A percentile compares a stretch with the other conserved stretches of the same genome.
Conservation (phyloP, 2,329 filamentous ascomycete species). For the Venturia asperata region DNA sequence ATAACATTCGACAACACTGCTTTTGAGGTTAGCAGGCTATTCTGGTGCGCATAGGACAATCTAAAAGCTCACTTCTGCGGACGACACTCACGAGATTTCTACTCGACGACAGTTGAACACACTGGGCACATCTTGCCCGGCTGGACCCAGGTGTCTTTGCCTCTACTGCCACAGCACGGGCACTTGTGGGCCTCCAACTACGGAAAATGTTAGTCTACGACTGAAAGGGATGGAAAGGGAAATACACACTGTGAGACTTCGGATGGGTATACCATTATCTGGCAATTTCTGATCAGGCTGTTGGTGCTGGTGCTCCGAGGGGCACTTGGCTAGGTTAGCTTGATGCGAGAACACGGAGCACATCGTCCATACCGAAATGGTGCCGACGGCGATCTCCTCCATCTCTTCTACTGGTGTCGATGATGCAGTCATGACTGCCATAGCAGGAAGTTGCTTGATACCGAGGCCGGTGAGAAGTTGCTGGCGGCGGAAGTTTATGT, state of each 20-base stretch:
- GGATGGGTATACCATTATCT: background rate
- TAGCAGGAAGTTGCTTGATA: constrained; percentile 11
- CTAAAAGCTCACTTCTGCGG: background rate
- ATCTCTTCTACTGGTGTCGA: background rate
- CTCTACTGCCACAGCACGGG: constrained; percentile 6
- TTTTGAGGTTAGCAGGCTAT: background rate
- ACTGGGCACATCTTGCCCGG: constrained; percentile 15
- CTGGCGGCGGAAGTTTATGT: constrained; percentile 13
- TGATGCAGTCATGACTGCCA: constrained; percentile 10
- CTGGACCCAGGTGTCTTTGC: constrained; percentile 13
- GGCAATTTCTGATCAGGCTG: background rate
- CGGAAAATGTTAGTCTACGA: background rate
- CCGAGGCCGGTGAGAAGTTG: constrained; percentile 10
- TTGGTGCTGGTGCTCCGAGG: background rate
- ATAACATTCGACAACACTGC: background rate
- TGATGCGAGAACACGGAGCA: background rate
- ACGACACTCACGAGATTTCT: background rate
- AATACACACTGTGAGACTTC: background rate
- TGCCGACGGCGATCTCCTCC: background rate
- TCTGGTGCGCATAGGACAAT: background rate
- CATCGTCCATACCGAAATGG: background rate
- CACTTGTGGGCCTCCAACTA: constrained; percentile 15
- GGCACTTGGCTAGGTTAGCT: background rate
- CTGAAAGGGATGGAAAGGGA: background rate
- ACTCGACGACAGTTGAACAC: constrained; percentile 4